Evolutionary conservation across 2,329 filamentous ascomycete species (phyloP).

Genomic region (Calonectria montana): DNA sequence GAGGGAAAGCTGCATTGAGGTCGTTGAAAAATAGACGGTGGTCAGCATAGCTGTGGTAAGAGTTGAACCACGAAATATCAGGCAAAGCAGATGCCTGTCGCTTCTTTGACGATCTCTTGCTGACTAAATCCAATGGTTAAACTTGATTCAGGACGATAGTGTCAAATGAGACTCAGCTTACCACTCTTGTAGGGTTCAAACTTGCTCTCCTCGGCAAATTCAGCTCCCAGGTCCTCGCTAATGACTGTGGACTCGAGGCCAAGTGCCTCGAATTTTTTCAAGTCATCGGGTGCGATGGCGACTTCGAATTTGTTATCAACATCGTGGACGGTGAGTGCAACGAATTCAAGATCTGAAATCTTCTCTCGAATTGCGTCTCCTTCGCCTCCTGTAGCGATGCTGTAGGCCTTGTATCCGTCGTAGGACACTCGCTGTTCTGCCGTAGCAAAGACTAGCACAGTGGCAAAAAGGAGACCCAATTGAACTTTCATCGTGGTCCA

Average conservation of each 20-base stretch:
- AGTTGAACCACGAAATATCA: constrained; percentile 57
- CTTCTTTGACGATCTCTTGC: not conserved
- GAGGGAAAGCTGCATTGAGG: constrained; percentile 54
- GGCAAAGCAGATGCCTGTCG: constrained; percentile 20
- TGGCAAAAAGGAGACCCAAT: not conserved
- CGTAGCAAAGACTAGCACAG: not conserved
- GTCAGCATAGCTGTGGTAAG: constrained; percentile 63
- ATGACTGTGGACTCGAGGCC: constrained; percentile 34
- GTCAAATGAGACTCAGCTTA: not conserved
- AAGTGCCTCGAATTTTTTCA: constrained; percentile 35
- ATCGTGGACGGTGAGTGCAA: constrained; percentile 34
- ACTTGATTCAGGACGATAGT: too few relatives aligned
- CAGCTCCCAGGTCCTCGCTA: constrained; percentile 38
- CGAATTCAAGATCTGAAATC: constrained; percentile 33
- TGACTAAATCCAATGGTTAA: not conserved
- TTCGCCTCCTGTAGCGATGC: constrained; percentile 33
- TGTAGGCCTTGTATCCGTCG: constrained; percentile 38
- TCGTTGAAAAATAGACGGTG: constrained; percentile 61
- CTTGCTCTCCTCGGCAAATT: constrained; percentile 34
- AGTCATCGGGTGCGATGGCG: constrained; percentile 37
- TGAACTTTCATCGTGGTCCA: constrained; percentile 4
- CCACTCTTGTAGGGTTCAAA: constrained; percentile 28
- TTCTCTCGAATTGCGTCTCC: constrained; percentile 32
- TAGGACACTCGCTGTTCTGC: constrained; percentile 32
- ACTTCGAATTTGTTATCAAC: constrained; percentile 36